These are phyloP conservation scores for Diaporthe capsici DNA, from an alignment of 2,329 filamentous ascomycete species.

Conservation along the genomic window DNA sequence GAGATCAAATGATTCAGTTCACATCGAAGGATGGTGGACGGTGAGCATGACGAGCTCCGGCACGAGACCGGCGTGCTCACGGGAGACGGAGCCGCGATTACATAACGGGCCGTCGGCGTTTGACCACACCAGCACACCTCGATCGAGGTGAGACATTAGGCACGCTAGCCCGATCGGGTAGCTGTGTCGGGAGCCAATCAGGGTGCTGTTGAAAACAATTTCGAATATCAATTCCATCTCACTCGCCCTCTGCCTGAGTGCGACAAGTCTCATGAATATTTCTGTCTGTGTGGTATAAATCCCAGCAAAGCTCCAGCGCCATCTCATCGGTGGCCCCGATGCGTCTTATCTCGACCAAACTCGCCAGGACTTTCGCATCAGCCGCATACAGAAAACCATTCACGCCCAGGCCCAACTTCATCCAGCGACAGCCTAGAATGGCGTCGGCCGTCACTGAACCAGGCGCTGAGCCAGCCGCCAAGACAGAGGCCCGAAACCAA, in stretches of 20 bases:
- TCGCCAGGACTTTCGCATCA: constrained; percentile 29
- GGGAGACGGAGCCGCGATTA: constrained; percentile 26
- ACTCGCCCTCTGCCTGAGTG: background rate
- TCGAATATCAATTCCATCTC: constrained; percentile 36
- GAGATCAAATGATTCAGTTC: background rate
- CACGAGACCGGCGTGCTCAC: constrained; percentile 26
- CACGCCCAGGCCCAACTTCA: background rate
- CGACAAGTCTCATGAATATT: background rate
- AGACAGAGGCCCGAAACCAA: background rate
- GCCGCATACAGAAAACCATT: constrained; percentile 9
- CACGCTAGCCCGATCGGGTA: constrained; percentile 25
- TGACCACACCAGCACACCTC: background rate
- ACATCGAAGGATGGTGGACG: background rate
- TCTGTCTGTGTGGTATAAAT: background rate
- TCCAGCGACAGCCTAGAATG: constrained; percentile 9
- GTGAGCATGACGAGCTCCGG: constrained; percentile 14
- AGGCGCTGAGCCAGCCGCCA: constrained; percentile 23
- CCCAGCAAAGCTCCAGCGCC: background rate
- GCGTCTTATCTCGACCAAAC: background rate
- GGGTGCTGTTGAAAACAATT: constrained; percentile 37
- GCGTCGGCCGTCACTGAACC: constrained; percentile 21
- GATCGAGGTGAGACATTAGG: background rate
- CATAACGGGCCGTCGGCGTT: background rate
- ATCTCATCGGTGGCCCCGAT: background rate
- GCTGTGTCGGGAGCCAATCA: constrained; percentile 33